Evolutionary conservation across 1,284 basidiomycete species (phyloP).

Genomic region (Vanrija sp.): DNA sequence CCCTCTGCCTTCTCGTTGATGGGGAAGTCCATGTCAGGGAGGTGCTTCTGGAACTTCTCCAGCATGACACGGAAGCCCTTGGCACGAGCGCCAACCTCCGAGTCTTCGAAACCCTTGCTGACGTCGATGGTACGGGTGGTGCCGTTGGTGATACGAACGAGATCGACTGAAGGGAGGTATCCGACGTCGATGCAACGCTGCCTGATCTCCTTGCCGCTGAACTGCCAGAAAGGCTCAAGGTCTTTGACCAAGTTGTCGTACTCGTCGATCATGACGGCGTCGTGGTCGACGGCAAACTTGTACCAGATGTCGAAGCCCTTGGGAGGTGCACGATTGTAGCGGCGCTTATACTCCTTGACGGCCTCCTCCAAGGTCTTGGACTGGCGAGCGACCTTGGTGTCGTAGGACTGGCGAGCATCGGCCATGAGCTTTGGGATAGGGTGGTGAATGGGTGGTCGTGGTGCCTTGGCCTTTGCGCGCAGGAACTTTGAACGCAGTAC

Average conservation of each 20-base stretch:
- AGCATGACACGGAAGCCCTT: conserved; percentile 71
- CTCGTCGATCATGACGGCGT: conserved; percentile 80
- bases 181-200: conserved; percentile 70
- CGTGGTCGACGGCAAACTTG: conserved; percentile 67
- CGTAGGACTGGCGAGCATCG: conserved; percentile 65
- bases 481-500: conserved; percentile 47
- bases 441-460: conserved; percentile 55
- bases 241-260: conserved; percentile 79
- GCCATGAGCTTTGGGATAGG: conserved; percentile 79
- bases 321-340: conserved; percentile 76
- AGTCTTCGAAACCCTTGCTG: conserved; percentile 59
- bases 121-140: conserved; percentile 61
- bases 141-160: conserved; percentile 70
- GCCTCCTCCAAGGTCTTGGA: conserved; percentile 70
- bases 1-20: conserved; percentile 89
- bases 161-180: conserved; percentile 71
- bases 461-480: conserved; percentile 37
- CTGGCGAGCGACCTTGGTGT: conserved; percentile 64
- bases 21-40: conserved; percentile 86
- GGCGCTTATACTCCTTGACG: conserved; percentile 68
- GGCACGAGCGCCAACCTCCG: conserved; percentile 70
- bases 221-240: conserved; percentile 71
- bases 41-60: conserved; percentile 63
- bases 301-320: conserved; percentile 88
- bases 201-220: conserved; percentile 68